Conservation (phyloP, 2,329 filamentous ascomycete genomes). For the Coniella vitis region DNA sequence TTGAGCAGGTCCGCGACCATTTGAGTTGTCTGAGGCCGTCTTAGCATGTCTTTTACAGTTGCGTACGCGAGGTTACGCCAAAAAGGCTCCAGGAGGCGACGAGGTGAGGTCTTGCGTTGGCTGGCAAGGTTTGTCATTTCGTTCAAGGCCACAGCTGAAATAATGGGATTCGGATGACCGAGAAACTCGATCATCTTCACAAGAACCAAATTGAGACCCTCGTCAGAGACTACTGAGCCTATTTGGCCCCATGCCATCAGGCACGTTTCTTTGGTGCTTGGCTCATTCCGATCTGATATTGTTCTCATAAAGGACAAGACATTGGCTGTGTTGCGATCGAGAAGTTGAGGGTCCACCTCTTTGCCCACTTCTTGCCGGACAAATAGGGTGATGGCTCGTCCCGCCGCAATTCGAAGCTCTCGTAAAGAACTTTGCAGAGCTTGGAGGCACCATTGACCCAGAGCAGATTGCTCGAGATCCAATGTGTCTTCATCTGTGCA, state of each 20-base stretch:
- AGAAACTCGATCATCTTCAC: slow-evolving; percentile 81
- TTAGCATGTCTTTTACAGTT: slow-evolving; percentile 73
- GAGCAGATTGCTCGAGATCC: slow-evolving; percentile 57
- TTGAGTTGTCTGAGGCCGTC: slow-evolving; percentile 74
- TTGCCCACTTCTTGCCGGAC: slow-evolving; percentile 2
- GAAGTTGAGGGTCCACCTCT: slow-evolving; percentile 25
- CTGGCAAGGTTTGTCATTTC: slow-evolving; percentile 72
- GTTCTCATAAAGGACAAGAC: slow-evolving; percentile 65
- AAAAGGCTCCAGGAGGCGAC: slow-evolving; percentile 73
- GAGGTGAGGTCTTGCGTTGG: slow-evolving; percentile 52
- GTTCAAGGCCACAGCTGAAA: slow-evolving; percentile 75
- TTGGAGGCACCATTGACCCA: slow-evolving; percentile 76
- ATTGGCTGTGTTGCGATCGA: slow-evolving; percentile 59
- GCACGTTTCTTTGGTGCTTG: slow-evolving; percentile 71
- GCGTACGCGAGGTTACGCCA: slow-evolving; percentile 81
- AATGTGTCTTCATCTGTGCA: slow-evolving; percentile 52
- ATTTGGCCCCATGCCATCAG: slow-evolving; percentile 83
- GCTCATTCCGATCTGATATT: slow-evolving; percentile 61
- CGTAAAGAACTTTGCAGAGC: slow-evolving; percentile 77
- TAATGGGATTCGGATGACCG: slow-evolving; percentile 71
- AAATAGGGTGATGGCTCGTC: slow-evolving; percentile 36
- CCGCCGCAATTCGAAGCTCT: slow-evolving; percentile 77
- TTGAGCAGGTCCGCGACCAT: slow-evolving; percentile 75
- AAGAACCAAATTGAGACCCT: slow-evolving; percentile 81
- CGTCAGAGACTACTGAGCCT: slow-evolving; percentile 67